Conservation (phyloP, 2,329 filamentous ascomycete genomes). For the Fusarium solani-melongenae region DNA sequence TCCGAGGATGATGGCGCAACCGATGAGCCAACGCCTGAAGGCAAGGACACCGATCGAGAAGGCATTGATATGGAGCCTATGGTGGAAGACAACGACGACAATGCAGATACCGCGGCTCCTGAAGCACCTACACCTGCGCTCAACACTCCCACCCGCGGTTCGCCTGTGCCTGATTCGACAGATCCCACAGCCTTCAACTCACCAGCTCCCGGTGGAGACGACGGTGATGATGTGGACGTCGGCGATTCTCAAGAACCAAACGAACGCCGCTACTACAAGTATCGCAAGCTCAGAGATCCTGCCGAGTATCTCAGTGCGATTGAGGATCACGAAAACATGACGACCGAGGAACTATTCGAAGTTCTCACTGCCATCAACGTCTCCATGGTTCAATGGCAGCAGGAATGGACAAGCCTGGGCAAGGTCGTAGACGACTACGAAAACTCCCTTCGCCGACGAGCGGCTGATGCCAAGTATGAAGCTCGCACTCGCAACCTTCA, state of each 20-base stretch:
- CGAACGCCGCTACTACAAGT: constrained; percentile 53
- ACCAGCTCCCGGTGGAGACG: constrained; percentile 51
- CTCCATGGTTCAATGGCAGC: constrained; percentile 62
- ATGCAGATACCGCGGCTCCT: constrained; percentile 41
- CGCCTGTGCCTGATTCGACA: constrained; percentile 53
- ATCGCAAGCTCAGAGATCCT: constrained; percentile 62
- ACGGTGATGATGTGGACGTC: constrained; percentile 50
- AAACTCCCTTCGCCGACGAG: constrained; percentile 63
- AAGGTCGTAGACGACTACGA: constrained; percentile 67
- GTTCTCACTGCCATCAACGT: constrained; percentile 58
- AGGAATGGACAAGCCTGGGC: constrained; percentile 63
- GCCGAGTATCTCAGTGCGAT: constrained; percentile 61
- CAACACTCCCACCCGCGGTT: constrained; percentile 53
- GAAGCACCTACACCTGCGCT: constrained; percentile 52
- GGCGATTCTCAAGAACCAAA: constrained; percentile 49
- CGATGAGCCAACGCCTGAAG: constrained; percentile 48
- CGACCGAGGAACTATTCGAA: constrained; percentile 57
- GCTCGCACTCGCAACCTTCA: constrained; percentile 56
- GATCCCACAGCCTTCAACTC: constrained; percentile 53
- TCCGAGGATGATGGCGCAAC: constrained; percentile 46
- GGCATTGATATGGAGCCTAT: constrained; percentile 46
- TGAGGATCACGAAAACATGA: constrained; percentile 62
- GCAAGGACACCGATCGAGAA: constrained; percentile 45
- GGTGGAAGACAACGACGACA: constrained; percentile 49
- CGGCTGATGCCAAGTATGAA: constrained; percentile 60